phyloP scores from a whole-genome alignment of 2,329 filamentous ascomycete genomes.

The Claviceps monticola region DNA sequence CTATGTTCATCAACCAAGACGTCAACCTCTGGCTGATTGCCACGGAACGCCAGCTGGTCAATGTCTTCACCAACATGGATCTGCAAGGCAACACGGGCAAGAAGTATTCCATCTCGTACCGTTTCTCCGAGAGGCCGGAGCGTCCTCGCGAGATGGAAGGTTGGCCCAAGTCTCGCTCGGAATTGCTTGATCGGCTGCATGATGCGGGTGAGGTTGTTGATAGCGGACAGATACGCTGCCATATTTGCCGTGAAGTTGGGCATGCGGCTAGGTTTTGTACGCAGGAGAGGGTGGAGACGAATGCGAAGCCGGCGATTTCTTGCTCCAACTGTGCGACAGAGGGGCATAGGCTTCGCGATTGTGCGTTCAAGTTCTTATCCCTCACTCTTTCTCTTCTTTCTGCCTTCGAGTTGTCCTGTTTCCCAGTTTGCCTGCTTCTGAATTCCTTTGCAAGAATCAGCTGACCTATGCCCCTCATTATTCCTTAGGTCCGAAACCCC shows the following conservation, averaged over 20 bases:
- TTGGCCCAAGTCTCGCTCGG: slow-evolving; percentile 44
- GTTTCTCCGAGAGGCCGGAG: slow-evolving; percentile 42
- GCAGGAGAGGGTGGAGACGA: slow-evolving; percentile 38
- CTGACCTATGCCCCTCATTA: slow-evolving; percentile 3
- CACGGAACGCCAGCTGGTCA: slow-evolving; percentile 39
- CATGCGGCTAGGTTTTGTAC: slow-evolving; percentile 48
- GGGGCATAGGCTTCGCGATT: slow-evolving; percentile 58
- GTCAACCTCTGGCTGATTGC: slow-evolving; percentile 49
- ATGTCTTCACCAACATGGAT: slow-evolving; percentile 56
- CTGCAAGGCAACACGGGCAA: slow-evolving; percentile 53
- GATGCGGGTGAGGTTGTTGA: slow-evolving; percentile 52
- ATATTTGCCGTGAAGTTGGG: slow-evolving; percentile 50
- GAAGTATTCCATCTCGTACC: slow-evolving; percentile 50
- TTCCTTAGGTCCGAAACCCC: slow-evolving; percentile 37
- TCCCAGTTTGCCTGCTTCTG: no score
- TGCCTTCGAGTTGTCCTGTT: no score
- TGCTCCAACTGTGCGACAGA: slow-evolving; percentile 52
- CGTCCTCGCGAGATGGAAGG: slow-evolving; percentile 43
- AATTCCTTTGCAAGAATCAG: not conserved
- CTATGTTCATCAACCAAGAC: slow-evolving; percentile 38
- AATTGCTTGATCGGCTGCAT: slow-evolving; percentile 49
- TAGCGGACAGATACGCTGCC: slow-evolving; percentile 44
- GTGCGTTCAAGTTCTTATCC: slow-evolving; percentile 26
- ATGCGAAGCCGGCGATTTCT: slow-evolving; percentile 31
- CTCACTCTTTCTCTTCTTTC: not conserved